phyloP scores from a whole-genome alignment of 2,329 filamentous ascomycete species.

The Aaosphaeria pasadenensis region DNA sequence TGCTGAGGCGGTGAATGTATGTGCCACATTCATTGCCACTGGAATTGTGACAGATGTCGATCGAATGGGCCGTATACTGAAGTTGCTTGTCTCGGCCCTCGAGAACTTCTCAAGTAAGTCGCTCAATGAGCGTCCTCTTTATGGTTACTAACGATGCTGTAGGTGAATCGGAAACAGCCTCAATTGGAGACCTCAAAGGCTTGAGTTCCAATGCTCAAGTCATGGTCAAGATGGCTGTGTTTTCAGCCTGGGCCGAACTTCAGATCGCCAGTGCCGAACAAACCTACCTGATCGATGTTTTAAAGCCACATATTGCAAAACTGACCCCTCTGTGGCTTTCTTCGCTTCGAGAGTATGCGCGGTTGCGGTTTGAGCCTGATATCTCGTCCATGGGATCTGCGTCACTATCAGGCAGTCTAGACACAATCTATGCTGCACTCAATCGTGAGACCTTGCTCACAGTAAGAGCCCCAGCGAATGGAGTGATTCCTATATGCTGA shows the following conservation, averaged over 20 bases:
- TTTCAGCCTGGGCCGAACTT: conserved; percentile 94
- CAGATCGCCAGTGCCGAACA: conserved; percentile 95
- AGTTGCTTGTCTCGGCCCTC: conserved; percentile 83
- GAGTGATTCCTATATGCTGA: conserved; percentile 5
- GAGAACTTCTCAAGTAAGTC: conserved; percentile 78
- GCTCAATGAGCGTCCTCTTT: not conserved
- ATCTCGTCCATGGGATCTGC: conserved; percentile 86
- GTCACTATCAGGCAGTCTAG: conserved; percentile 78
- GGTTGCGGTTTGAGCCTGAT: conserved; percentile 91
- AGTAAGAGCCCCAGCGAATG: conserved; percentile 30
- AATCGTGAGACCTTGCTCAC: conserved; percentile 90
- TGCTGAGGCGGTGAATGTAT: conserved; percentile 94
- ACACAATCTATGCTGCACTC: conserved; percentile 90
- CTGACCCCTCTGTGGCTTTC: conserved; percentile 93
- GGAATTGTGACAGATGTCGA: conserved; percentile 97
- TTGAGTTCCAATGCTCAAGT: conserved; percentile 94
- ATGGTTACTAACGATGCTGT: conserved; percentile 13
- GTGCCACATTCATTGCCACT: conserved; percentile 94
- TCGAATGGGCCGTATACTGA: conserved; percentile 97
- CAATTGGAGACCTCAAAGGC: conserved; percentile 89
- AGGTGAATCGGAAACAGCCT: conserved; percentile 71
- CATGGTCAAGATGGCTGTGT: conserved; percentile 97
- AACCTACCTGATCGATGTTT: conserved; percentile 79
- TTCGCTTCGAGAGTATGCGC: conserved; percentile 88
- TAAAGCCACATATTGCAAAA: conserved; percentile 85